These are phyloP conservation scores for Neoboletus brunneissimus DNA, from an alignment of 768 basidiomycete species.

Conservation along the genomic window DNA sequence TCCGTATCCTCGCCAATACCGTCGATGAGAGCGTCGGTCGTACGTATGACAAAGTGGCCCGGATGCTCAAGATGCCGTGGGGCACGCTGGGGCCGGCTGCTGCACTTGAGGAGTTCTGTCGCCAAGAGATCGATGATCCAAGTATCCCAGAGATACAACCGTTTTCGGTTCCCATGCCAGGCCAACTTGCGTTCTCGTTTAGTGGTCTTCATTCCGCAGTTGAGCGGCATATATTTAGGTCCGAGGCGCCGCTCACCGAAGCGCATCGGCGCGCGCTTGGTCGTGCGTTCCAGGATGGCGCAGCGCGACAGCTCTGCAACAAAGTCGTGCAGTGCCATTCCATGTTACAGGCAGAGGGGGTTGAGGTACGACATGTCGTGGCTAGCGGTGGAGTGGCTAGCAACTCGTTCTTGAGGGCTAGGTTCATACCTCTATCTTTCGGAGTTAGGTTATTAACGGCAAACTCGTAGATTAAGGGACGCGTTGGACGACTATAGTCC, in stretches of 20 bases:
- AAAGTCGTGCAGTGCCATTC: constrained; percentile 49
- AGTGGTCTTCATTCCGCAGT: constrained; percentile 71
- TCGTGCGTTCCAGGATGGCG: constrained; percentile 68
- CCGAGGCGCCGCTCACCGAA: constrained; percentile 29
- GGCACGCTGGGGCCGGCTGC: constrained; percentile 66
- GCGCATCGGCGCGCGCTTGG: constrained; percentile 48
- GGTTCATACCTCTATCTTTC: constrained; percentile 41
- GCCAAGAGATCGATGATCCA: constrained; percentile 21
- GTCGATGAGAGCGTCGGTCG: constrained; percentile 75
- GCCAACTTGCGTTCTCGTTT: constrained; percentile 72
- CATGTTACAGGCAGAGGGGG: constrained; percentile 45
- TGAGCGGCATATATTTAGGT: constrained; percentile 52
- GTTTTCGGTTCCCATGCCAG: constrained; percentile 49
- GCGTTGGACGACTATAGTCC: constrained; percentile 29
- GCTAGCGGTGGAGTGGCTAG: constrained; percentile 94
- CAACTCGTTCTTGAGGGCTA: constrained; percentile 64
- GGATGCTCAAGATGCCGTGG: constrained; percentile 66
- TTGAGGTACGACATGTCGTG: constrained; percentile 58
- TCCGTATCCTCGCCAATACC: constrained; percentile 71
- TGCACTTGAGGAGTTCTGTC: constrained; percentile 74
- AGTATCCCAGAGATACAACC: constrained; percentile 33
- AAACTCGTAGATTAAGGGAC: constrained; percentile 30
- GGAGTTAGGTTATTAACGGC: not conserved
- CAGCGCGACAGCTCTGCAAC: constrained; percentile 67
- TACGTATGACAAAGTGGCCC: constrained; percentile 80